phyloP scores from a whole-genome alignment of 768 basidiomycete genomes.

The Hortiboletus flavorubellus region DNA sequence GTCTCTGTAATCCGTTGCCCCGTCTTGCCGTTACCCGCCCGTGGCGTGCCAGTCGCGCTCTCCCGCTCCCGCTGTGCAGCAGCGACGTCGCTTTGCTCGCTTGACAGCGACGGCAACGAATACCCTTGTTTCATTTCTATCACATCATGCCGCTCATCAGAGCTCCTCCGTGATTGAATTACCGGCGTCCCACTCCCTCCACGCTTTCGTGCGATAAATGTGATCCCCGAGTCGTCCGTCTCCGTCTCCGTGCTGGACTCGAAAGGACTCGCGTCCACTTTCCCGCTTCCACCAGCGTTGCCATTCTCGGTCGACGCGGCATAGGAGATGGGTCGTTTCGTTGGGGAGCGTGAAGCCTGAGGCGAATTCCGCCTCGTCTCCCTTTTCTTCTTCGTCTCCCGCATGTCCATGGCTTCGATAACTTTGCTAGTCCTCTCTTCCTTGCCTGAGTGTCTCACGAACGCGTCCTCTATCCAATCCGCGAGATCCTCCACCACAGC shows the following conservation, averaged over 20 bases:
- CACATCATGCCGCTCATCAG: conserved; percentile 18
- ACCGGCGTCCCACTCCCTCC: conserved; percentile 30
- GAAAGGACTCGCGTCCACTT: conserved; percentile 27
- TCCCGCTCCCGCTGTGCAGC: conserved; percentile 18
- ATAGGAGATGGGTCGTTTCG: conserved; percentile 15
- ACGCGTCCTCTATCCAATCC: conserved; percentile 87
- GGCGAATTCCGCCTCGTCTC: conserved; percentile 22
- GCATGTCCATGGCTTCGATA: conserved; percentile 17
- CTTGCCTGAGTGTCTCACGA: conserved; percentile 38
- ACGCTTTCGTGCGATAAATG: conserved; percentile 62
- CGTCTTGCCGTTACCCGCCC: conserved; percentile 38
- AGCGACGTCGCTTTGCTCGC: conserved; percentile 2
- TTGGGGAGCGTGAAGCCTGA: conserved; percentile 19
- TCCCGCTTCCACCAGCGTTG: conserved; percentile 4
- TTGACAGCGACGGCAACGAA: conserved; percentile 7
- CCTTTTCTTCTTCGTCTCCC: conserved; percentile 27
- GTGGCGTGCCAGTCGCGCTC: conserved; percentile 29
- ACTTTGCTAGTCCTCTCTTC: conserved; percentile 19
- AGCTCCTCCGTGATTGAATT: conserved; percentile 17
- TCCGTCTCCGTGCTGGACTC: conserved; percentile 64
- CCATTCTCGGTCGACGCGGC: neutral
- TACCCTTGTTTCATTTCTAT: conserved; percentile 18
- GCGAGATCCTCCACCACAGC: conserved; percentile 78
- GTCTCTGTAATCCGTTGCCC: conserved; percentile 74
- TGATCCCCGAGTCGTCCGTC: conserved; percentile 67